These are phyloP conservation scores for Nannizzia gypsea DNA, from an alignment of 2,329 filamentous ascomycete genomes.

Conservation along the genomic window DNA sequence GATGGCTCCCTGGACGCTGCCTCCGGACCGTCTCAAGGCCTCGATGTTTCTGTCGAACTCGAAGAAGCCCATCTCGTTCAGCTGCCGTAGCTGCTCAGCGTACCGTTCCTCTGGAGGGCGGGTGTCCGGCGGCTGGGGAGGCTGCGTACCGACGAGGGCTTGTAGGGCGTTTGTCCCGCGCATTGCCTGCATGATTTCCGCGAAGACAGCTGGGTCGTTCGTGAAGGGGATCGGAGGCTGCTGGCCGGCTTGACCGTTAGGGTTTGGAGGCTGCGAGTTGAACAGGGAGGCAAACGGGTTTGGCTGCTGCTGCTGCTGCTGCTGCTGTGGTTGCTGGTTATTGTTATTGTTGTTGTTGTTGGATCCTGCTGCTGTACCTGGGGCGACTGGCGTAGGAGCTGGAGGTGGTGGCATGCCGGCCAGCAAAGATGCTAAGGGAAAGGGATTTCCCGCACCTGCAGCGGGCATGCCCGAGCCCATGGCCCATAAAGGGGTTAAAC, in stretches of 20 bases:
- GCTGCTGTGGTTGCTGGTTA: constrained; percentile 29
- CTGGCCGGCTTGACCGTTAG: constrained; percentile 20
- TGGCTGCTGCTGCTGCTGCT: constrained; percentile 29
- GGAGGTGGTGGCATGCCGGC: constrained; percentile 23
- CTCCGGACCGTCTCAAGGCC: constrained; percentile 75
- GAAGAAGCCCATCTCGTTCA: constrained; percentile 98
- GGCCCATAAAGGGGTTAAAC: constrained; percentile 24
- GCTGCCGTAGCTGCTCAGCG: constrained; percentile 73
- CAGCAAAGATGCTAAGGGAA: constrained; percentile 41
- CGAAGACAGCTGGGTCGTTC: constrained; percentile 48
- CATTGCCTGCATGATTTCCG: constrained; percentile 44
- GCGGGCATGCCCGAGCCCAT: constrained; percentile 7
- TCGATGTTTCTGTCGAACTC: constrained; percentile 91
- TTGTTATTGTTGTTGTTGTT: constrained; percentile 14
- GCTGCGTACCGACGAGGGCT: constrained; percentile 33
- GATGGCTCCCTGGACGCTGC: constrained; percentile 74
- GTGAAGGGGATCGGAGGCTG: constrained; percentile 45
- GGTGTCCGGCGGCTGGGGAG: constrained; percentile 54
- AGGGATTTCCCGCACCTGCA: constrained; percentile 12
- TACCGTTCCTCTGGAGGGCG: constrained; percentile 90
- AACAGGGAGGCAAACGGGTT: constrained; percentile 63
- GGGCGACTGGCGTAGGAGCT: not conserved
- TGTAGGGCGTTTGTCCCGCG: constrained; percentile 29
- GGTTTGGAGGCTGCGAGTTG: constrained; percentile 24
- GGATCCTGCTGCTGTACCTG: constrained; percentile 22